A percentile compares a stretch with the other conserved stretches of the same genome.
These are phyloP conservation scores for Metschnikowia matae DNA, from an alignment of 805 yeast species.

Conservation along the genomic window DNA sequence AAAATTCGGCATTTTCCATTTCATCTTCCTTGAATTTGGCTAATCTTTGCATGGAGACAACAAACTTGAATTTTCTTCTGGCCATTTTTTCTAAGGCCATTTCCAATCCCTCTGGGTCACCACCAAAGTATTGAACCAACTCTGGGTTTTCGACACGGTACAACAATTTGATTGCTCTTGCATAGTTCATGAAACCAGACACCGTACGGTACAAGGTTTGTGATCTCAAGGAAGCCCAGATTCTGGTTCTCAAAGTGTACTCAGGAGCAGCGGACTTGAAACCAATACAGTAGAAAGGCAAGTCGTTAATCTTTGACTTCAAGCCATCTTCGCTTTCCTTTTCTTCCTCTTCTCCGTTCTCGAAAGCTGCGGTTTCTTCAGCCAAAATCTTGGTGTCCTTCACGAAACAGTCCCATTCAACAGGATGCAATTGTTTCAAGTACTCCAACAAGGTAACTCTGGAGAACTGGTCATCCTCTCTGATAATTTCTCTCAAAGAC, in stretches of 20 bases:
- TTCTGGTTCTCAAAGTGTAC: constrained; percentile 44
- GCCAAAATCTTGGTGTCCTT: constrained; percentile 53
- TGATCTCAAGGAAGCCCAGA: constrained; percentile 46
- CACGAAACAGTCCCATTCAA: constrained; percentile 55
- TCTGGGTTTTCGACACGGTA: constrained; percentile 47
- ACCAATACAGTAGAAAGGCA: constrained; percentile 45
- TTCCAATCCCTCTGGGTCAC: constrained; percentile 95
- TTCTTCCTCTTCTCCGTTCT: constrained; percentile 47
- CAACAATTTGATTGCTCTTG: constrained; percentile 43
- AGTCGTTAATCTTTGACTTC: constrained; percentile 71
- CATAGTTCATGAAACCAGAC: constrained; percentile 46
- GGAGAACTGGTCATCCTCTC: constrained; percentile 62
- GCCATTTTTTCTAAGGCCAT: constrained; percentile 81
- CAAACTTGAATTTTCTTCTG: constrained; percentile 57
- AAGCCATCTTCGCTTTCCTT: constrained; percentile 54
- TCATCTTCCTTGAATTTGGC: constrained; percentile 52
- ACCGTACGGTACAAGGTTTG: constrained; percentile 46
- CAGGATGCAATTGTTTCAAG: constrained; percentile 51
- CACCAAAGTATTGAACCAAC: constrained; percentile 96
- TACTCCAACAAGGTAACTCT: constrained; percentile 53
- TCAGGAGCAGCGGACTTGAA: constrained; percentile 47
- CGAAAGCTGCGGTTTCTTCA: constrained; percentile 72
- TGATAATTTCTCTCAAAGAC: constrained; percentile 72
- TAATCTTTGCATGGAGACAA: constrained; percentile 63
- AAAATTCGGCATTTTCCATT: constrained; percentile 53